These are phyloP conservation scores for Penicillium sp. DNA, from an alignment of 2,329 filamentous ascomycete species.

Conservation along the genomic window DNA sequence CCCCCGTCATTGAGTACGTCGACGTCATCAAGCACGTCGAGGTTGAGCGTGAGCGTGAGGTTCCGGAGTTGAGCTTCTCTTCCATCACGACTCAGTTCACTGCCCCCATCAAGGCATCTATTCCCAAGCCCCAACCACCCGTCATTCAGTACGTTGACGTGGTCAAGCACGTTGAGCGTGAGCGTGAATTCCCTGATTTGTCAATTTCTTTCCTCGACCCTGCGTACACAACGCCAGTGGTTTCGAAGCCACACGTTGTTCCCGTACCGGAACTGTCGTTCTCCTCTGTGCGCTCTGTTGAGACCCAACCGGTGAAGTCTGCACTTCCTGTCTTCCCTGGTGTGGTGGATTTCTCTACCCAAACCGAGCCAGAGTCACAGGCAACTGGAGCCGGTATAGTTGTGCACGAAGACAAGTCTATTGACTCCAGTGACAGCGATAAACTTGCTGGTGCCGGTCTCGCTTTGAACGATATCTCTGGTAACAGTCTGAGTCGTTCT, in stretches of 20 bases:
- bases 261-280: slow-evolving; percentile 36
- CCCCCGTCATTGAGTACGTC: slow-evolving; percentile 20
- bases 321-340: slow-evolving; percentile 30
- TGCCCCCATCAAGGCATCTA: slow-evolving; percentile 26
- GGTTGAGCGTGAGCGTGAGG: slow-evolving; percentile 8
- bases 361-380: slow-evolving; percentile 25
- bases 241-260: slow-evolving; percentile 18
- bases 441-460: slow-evolving; percentile 36
- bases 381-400: slow-evolving; percentile 42
- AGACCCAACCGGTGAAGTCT: slow-evolving; percentile 48
- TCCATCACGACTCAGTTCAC: slow-evolving; percentile 31
- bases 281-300: slow-evolving; percentile 47
- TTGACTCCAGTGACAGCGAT: slow-evolving; percentile 50
- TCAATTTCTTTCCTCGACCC: slow-evolving; percentile 32
- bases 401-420: slow-evolving; percentile 67
- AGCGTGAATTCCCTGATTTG: slow-evolving; percentile 23
- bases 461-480: slow-evolving; percentile 66
- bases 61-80: slow-evolving; percentile 29
- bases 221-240: slow-evolving; percentile 36
- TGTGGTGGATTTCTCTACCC: slow-evolving; percentile 21
- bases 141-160: slow-evolving; percentile 8
- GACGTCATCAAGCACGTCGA: slow-evolving; percentile 7
- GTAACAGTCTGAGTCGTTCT: slow-evolving; percentile 50
- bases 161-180: slow-evolving; percentile 11
- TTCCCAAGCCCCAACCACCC: slow-evolving; percentile 19